Evolutionary conservation across 208 protist species (phyloP).

Genomic region (Acanthamoeba lenticulata): DNA sequence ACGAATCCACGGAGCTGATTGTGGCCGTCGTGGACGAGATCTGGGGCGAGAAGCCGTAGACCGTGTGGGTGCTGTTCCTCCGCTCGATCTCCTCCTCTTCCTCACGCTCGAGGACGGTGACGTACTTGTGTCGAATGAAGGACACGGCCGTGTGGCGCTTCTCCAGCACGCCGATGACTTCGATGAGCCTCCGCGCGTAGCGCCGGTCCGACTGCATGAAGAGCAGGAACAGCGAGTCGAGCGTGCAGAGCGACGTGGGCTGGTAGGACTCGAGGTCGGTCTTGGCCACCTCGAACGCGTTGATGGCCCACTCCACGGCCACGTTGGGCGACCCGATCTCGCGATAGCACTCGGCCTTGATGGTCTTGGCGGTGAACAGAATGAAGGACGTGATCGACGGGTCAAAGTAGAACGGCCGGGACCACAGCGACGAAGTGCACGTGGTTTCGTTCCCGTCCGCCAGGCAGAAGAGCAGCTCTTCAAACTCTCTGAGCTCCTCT

Average conservation of each 20-base stretch:
- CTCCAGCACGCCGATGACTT: not conserved
- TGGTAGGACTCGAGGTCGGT: conserved; percentile 22
- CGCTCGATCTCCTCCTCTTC: not conserved
- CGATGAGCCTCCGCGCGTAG: not conserved
- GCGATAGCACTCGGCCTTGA: conserved; percentile 19
- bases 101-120: not conserved
- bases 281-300: conserved; percentile 6
- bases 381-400: not conserved
- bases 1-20: not conserved
- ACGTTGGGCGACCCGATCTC: not conserved
- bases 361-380: not conserved
- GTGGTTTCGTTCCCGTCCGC: not conserved
- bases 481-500: conserved; percentile 2
- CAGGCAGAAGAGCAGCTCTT: not conserved
- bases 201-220: not conserved
- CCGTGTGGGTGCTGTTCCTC: too few species aligned
- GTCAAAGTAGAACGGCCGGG: not conserved
- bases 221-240: conserved; percentile 8
- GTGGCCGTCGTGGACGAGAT: not conserved
- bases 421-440: not conserved
- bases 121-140: conserved; percentile 20
- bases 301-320: conserved; percentile 11
- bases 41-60: not conserved
- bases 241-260: conserved; percentile 14
- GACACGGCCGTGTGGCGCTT: not conserved